Evolutionary conservation across 2,329 filamentous ascomycete species (phyloP).

Genomic region (Xenoacremonium recifei): DNA sequence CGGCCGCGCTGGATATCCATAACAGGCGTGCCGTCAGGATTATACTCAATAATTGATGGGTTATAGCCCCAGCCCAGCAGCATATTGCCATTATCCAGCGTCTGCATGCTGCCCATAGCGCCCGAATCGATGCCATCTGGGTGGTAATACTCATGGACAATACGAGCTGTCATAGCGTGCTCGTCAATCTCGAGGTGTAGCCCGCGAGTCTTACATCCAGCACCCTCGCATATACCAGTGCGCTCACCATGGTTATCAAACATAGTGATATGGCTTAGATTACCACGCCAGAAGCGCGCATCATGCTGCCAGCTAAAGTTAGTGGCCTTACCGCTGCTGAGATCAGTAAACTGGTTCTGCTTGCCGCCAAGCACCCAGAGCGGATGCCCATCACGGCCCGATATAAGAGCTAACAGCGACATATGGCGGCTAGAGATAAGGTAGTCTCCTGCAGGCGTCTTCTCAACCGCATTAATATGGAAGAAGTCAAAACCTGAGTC

Average conservation of each 20-base stretch:
- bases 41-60: conserved; percentile 26
- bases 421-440: conserved; percentile 35
- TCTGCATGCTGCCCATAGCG: conserved; percentile 26
- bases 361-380: conserved; percentile 37
- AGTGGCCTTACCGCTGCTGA: conserved; percentile 32
- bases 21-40: conserved; percentile 20
- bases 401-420: conserved; percentile 28
- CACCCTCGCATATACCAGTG: conserved; percentile 24
- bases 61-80: conserved; percentile 28
- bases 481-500: conserved; percentile 35
- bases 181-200: conserved; percentile 30
- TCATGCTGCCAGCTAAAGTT: conserved; percentile 40
- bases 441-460: conserved; percentile 34
- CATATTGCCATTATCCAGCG: conserved; percentile 26
- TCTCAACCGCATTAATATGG: conserved; percentile 34
- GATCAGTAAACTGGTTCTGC: conserved; percentile 34
- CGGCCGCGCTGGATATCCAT: conserved; percentile 25
- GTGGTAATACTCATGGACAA: conserved; percentile 30
- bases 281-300: conserved; percentile 30
- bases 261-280: conserved; percentile 31
- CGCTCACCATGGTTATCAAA: conserved; percentile 39
- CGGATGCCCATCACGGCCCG: conserved; percentile 26
- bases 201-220: conserved; percentile 28
- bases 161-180: conserved; percentile 24
- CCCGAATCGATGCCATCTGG: conserved; percentile 23